Conservation (phyloP, 306 rosid genomes). For the Prunus mume region DNA sequence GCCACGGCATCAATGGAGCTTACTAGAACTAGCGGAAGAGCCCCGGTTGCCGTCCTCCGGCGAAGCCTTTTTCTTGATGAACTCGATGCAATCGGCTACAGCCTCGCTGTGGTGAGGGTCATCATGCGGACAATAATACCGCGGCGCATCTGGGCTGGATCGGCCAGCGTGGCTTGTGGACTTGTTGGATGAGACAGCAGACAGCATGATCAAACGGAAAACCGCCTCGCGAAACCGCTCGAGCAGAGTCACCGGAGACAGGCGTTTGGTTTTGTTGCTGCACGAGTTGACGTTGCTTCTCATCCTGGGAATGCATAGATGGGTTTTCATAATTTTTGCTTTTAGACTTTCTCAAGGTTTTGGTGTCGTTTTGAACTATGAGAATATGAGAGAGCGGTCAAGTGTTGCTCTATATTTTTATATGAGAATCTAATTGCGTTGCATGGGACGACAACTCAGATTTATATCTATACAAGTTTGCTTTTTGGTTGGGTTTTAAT, state of each 20-base stretch:
- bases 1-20: constrained; percentile 12
- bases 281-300: constrained; percentile 37
- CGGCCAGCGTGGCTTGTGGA: constrained; percentile 17
- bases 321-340: constrained; percentile 35
- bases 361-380: too few species aligned
- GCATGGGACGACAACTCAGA: constrained; percentile 8
- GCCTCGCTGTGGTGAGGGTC: constrained; percentile 76
- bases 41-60: constrained; percentile 24
- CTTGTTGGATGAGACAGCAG: constrained; percentile 58
- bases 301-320: constrained; percentile 59
- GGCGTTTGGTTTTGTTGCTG: constrained; percentile 33
- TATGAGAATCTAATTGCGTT: constrained; percentile 22
- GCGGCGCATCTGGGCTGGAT: constrained; percentile 21
- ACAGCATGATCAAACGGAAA: constrained; percentile 73
- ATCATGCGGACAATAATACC: constrained; percentile 8
- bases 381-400: neutral
- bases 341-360: neutral
- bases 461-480: neutral
- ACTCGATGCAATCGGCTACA: constrained; percentile 88
- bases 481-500: too few species aligned
- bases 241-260: constrained; percentile 57
- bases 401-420: neutral
- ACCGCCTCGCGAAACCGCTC: constrained; percentile 88
- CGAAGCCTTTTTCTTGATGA: constrained; percentile 66
- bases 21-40: constrained; percentile 25